phyloP scores from a whole-genome alignment of 441 rosid genomes.

The Hura crepitans region DNA sequence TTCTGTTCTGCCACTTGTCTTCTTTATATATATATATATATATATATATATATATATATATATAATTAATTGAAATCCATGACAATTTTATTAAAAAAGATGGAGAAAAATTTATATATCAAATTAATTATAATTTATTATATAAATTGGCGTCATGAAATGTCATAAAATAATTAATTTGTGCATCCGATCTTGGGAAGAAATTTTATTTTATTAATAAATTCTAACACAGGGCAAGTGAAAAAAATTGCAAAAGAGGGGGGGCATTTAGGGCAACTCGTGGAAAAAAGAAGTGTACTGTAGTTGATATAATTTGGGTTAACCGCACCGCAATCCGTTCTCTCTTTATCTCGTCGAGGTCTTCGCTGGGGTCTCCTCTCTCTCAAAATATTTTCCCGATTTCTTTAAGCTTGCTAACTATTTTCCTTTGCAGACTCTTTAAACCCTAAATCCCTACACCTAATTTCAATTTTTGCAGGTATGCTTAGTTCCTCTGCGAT shows the following conservation, averaged over 20 bases:
- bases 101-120: no score
- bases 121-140: no score
- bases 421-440: slow-evolving; percentile 41
- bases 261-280: slow-evolving; percentile 27
- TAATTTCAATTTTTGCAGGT: slow-evolving; percentile 22
- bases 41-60: no score
- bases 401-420: slow-evolving; percentile 30
- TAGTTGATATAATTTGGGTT: neutral
- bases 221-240: no score
- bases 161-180: no score
- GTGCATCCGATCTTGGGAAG: no score
- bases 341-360: neutral
- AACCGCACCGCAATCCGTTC: neutral
- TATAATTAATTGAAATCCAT: no score
- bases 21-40: no score
- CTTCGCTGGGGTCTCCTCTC: neutral
- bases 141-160: no score
- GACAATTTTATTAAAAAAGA: no score
- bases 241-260: slow-evolving; percentile 19
- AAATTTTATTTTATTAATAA: no score
- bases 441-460: slow-evolving; percentile 34
- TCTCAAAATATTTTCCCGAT: slow-evolving; percentile 16
- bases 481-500: neutral
- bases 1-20: no score
- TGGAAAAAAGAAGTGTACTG: neutral